Percentiles rank a stretch among this genome's conserved stretches.
Evolutionary conservation across 31 red algal species (phyloP).

Genomic region (Bonnemaisonia californica): DNA sequence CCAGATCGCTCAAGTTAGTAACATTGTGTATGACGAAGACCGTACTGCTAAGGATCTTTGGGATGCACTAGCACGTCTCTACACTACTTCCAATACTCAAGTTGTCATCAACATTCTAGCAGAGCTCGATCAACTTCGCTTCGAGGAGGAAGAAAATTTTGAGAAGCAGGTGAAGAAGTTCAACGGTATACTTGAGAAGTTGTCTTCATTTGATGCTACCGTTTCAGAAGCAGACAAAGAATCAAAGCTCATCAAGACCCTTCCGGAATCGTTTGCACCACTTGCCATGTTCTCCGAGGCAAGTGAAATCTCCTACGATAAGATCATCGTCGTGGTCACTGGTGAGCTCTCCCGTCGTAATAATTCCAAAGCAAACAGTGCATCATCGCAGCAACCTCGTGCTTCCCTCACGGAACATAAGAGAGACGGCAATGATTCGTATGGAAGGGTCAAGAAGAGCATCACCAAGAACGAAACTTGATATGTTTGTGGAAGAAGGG

Average conservation of each 20-base stretch:
- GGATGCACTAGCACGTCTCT: background rate
- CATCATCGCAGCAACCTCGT: background rate
- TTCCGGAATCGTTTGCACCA: background rate
- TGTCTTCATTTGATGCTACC: background rate
- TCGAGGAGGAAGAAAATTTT: background rate
- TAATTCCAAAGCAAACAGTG: background rate
- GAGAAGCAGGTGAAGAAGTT: background rate
- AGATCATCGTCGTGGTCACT: background rate
- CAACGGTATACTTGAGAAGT: background rate
- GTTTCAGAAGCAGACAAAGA: background rate
- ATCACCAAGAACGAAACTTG: background rate
- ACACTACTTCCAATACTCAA: background rate
- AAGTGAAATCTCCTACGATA: constrained; percentile 3
- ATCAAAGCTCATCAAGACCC: background rate
- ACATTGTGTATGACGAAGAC: background rate
- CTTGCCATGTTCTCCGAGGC: background rate
- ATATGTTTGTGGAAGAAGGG: background rate
- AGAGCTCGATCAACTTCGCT: background rate
- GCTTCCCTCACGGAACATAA: background rate
- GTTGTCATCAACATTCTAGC: background rate
- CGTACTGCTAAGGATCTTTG: background rate
- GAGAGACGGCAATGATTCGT: background rate
- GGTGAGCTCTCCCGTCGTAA: background rate
- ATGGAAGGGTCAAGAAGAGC: background rate
- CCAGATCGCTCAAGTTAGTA: background rate